These are phyloP conservation scores for Paxillus involutus DNA, from an alignment of 768 basidiomycete genomes.

Conservation along the genomic window DNA sequence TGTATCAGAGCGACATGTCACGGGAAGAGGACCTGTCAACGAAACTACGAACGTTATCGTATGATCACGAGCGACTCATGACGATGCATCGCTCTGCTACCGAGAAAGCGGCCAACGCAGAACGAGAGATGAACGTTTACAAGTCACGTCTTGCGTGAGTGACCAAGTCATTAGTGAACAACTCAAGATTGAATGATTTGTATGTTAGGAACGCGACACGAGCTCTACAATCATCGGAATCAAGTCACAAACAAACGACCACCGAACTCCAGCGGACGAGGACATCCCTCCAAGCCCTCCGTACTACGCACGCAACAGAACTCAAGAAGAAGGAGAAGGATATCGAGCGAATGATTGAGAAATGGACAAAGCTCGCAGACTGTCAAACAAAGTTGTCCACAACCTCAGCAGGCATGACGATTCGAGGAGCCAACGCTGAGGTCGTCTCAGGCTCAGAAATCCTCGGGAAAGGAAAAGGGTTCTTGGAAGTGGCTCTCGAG, in stretches of 20 bases:
- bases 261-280: slow-evolving; percentile 74
- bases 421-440: slow-evolving; percentile 53
- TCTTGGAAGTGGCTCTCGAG: slow-evolving; percentile 66
- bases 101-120: slow-evolving; percentile 68
- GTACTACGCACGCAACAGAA: slow-evolving; percentile 68
- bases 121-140: slow-evolving; percentile 73
- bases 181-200: not conserved
- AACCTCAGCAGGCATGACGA: slow-evolving; percentile 46
- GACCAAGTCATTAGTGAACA: not conserved
- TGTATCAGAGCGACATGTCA: slow-evolving; percentile 66
- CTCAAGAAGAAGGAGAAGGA: slow-evolving; percentile 83
- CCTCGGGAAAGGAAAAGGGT: slow-evolving; percentile 50
- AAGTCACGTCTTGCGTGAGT: slow-evolving; percentile 74
- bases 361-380: slow-evolving; percentile 72
- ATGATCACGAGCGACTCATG: slow-evolving; percentile 76
- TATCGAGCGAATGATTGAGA: slow-evolving; percentile 69
- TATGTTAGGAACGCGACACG: slow-evolving; percentile 48
- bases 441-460: slow-evolving; percentile 45
- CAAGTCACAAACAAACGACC: slow-evolving; percentile 67
- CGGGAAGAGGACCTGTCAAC: slow-evolving; percentile 75
- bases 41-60: slow-evolving; percentile 72
- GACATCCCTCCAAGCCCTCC: slow-evolving; percentile 63
- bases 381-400: slow-evolving; percentile 58
- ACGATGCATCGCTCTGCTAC: slow-evolving; percentile 60
- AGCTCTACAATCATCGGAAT: slow-evolving; percentile 57